phyloP scores from a whole-genome alignment of 1,139 yeast genomes.

The Sugiyamaella japonica region DNA sequence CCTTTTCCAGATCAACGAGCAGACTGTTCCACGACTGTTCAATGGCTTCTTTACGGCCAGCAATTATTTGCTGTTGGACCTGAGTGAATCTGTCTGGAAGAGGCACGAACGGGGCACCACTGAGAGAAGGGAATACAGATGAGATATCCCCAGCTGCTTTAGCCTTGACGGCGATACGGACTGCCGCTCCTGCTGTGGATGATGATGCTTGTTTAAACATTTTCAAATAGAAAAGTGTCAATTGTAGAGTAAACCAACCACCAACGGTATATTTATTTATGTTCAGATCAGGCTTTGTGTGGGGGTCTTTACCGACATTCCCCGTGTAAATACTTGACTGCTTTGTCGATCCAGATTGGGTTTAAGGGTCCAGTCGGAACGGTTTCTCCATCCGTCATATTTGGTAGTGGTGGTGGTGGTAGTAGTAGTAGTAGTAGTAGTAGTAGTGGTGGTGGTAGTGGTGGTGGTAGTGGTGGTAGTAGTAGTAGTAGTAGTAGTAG shows the following conservation, averaged over 20 bases:
- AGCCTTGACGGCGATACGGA: constrained; percentile 8
- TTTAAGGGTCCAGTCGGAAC: not conserved
- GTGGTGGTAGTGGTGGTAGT: not conserved
- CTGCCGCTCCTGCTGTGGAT: not conserved
- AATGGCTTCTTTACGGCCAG: constrained; percentile 33
- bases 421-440: not conserved
- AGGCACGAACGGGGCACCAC: constrained; percentile 26
- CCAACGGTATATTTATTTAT: not conserved
- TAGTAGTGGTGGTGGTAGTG: not conserved
- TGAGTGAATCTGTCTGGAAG: constrained; percentile 27
- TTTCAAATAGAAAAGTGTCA: constrained; percentile 18
- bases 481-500: not conserved
- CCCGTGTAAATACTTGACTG: not conserved
- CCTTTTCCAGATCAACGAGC: constrained; percentile 31
- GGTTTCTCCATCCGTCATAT: not conserved
- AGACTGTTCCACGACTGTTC: constrained; percentile 36
- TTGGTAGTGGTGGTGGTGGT: not conserved
- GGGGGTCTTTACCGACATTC: not conserved
- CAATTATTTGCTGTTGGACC: constrained; percentile 35
- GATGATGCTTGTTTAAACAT: constrained; percentile 16
- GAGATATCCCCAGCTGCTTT: constrained; percentile 28
- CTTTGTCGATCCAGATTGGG: not conserved
- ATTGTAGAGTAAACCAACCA: not conserved
- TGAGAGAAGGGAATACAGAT: constrained; percentile 31
- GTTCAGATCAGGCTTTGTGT: not conserved